Percentiles rank a stretch among this genome's conserved stretches.
phyloP scores from a whole-genome alignment of 192 early-diverging fungal species.

The Linderina pennispora region DNA sequence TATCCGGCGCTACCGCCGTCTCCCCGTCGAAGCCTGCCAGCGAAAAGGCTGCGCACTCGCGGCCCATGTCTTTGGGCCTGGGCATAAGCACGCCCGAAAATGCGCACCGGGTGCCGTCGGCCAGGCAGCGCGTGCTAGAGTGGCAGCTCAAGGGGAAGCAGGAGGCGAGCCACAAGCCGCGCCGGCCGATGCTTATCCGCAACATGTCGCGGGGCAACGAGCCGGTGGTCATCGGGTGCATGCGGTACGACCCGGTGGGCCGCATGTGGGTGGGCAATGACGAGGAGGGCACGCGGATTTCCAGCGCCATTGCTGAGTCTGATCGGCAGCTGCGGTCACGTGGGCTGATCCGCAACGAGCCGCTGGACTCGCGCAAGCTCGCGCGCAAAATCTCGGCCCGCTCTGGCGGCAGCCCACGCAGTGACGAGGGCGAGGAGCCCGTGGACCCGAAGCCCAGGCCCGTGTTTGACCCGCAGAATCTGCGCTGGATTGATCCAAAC shows the following conservation, averaged over 20 bases:
- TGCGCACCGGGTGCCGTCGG: not conserved
- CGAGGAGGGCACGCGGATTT: conserved; percentile 30
- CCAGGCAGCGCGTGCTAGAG: conserved; percentile 3
- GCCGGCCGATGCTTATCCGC: conserved; percentile 15
- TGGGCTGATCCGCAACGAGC: conserved; percentile 12
- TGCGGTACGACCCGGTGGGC: conserved; percentile 38
- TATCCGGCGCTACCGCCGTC: conserved; percentile 40
- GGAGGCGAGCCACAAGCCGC: not conserved
- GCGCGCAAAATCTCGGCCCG: conserved; percentile 35
- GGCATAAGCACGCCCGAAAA: conserved; percentile 1
- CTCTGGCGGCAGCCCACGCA: conserved; percentile 11
- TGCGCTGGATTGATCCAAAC: conserved; percentile 41
- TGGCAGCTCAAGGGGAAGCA: conserved; percentile 5
- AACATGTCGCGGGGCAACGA: conserved; percentile 16
- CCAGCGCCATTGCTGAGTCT: conserved; percentile 36
- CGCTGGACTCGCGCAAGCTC: conserved; percentile 33
- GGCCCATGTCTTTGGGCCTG: conserved; percentile 2
- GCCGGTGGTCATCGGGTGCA: conserved; percentile 25
- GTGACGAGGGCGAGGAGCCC: not conserved
- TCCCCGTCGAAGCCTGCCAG: not conserved
- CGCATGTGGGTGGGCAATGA: conserved; percentile 38
- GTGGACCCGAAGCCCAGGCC: conserved; percentile 8
- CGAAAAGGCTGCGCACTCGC: too few relatives aligned
- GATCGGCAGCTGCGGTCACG: conserved; percentile 20
- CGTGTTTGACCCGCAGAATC: conserved; percentile 41